These are phyloP conservation scores for Betula pendula DNA, from an alignment of 306 rosid species.

Conservation along the genomic window DNA sequence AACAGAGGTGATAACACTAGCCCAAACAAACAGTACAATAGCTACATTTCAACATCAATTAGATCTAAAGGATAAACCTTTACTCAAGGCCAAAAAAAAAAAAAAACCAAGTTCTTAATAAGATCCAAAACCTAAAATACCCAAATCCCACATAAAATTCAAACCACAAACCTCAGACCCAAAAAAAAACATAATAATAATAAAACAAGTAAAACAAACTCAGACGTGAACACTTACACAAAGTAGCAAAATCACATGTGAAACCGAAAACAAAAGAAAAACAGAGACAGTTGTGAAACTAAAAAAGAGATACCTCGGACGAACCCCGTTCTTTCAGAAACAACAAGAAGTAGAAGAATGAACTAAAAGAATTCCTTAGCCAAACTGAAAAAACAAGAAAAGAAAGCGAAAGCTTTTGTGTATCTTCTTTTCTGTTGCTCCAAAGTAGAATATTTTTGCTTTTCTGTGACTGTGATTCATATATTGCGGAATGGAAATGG, in stretches of 20 bases:
- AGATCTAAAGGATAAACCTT: conserved; percentile 31
- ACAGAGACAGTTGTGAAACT: background rate
- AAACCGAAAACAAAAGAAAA: background rate
- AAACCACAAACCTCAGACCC: background rate
- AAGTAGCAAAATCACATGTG: background rate
- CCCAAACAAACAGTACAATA: conserved; percentile 12
- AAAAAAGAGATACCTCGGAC: conserved; percentile 26
- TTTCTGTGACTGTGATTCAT: background rate
- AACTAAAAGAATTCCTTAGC: conserved; percentile 5
- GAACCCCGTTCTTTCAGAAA: background rate
- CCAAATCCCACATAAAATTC: conserved; percentile 8
- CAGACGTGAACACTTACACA: background rate
- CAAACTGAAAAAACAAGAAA: background rate
- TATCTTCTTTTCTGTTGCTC: background rate
- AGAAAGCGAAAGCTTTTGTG: background rate
- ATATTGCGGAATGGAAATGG: background rate
- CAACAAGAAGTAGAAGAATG: background rate
- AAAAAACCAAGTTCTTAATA: background rate
- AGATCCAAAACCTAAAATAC: conserved; percentile 13
- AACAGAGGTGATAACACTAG: conserved; percentile 10
- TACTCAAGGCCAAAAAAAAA: background rate
- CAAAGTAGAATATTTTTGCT: conserved; percentile 2
- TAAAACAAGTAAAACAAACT: background rate
- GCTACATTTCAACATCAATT: conserved; percentile 18
- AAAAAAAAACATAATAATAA: background rate